Base-by-base conservation (phyloP, 257 asterid species). In the Salvia hispanica region DNA sequence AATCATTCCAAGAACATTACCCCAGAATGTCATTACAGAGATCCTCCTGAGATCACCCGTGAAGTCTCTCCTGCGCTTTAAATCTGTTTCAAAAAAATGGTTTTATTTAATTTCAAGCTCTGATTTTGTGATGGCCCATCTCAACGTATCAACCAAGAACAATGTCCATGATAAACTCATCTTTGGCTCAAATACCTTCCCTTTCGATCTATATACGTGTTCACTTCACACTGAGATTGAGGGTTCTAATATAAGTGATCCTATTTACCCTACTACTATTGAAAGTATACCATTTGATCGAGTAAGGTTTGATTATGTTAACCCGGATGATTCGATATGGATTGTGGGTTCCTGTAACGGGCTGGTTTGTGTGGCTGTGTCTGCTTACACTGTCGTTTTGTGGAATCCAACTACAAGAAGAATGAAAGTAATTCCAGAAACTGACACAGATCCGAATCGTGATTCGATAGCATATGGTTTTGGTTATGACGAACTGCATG, bases 321-420 rank as follows among this genome's bases (percentile, higher is more conserved):
- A 74, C 54, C n/a, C 64, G 0, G 31, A 33, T 61, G 67, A 53
- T 21, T 51, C 61, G 36, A 18, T 68, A 54, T 9, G 37, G 68
- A 62, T 76, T 33, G 52, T 76, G 33, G 77, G 81, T 2, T 75
- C 76, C 39, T 75, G 73, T 39, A 64, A 72, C 60, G 74, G 80
- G 10, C 31, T 75, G 31, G 65, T 79, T 9, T 76, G 78, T 11
- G 70, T 79, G 11, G 56, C 37, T 5, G 31, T 62, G 33, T 25
- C 76, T 51, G 21, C 21, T 51, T 62, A 18, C 64, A 57, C 31
- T 5, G 14, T 65, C 14, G 9, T 65, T 28, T 43, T 76, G 65
- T 71, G 80, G 80, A 76, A 76, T 25, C 80, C 80, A 16, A 50
- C 66, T 0, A 66, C 70, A 7, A 37, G 61, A 44, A 66, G 66